Percentiles rank a stretch among this genome's conserved stretches.
These are phyloP conservation scores for Sporothrix pallida DNA, from an alignment of 2,329 filamentous ascomycete species.

Conservation along the genomic window DNA sequence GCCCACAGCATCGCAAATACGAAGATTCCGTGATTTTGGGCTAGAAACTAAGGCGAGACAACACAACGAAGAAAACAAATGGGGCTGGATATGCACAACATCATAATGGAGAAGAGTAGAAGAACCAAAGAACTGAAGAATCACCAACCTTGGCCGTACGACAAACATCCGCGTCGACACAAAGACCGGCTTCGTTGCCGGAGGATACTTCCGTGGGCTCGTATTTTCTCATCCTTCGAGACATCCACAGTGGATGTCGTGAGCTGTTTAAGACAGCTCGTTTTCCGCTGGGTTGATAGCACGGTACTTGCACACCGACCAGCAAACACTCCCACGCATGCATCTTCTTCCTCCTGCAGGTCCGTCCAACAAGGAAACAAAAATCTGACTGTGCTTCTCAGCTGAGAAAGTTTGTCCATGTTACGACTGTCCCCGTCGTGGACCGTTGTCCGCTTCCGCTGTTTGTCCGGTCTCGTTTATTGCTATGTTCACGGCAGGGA, in stretches of 20 bases:
- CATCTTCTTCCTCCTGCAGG: not conserved
- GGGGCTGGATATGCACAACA: not conserved
- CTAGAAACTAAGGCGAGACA: not conserved
- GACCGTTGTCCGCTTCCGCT: not conserved
- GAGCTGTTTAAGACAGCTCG: not conserved
- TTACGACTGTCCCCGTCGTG: too few species aligned
- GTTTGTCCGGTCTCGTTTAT: not conserved
- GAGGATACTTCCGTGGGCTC: not conserved
- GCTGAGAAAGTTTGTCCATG: not conserved
- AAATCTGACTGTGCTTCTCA: not conserved
- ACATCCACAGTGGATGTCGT: not conserved
- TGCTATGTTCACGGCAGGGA: too few species aligned
- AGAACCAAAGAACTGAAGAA: too few species aligned
- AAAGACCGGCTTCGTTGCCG: not conserved
- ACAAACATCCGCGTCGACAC: too few species aligned
- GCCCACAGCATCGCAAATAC: slow-evolving; percentile 8
- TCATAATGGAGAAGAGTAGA: not conserved
- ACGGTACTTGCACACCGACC: slow-evolving; percentile 2
- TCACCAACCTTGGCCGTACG: too few species aligned
- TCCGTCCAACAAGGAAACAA: not conserved
- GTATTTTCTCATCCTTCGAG: not conserved
- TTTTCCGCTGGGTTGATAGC: not conserved
- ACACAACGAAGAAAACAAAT: not conserved
- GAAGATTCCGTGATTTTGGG: not conserved
- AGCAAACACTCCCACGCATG: not conserved